Percentiles rank a stretch among this genome's conserved stretches.
phyloP scores from a whole-genome alignment of 805 yeast species.

The Starmerella potacharoeniae region DNA sequence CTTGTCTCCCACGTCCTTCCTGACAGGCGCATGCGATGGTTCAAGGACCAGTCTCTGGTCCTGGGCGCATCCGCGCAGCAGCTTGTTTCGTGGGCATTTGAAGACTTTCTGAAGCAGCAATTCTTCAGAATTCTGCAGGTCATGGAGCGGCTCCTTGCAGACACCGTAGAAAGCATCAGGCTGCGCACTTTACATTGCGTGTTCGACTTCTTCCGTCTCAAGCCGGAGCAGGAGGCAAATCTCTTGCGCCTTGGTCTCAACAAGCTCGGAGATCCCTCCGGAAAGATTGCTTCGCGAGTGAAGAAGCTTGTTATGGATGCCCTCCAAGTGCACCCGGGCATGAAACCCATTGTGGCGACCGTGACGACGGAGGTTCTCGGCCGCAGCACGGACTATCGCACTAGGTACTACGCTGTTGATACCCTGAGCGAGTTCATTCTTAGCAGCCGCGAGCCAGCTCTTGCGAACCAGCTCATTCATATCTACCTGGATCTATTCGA shows the following conservation, averaged over 20 bases:
- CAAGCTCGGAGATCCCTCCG: slow-evolving; percentile 86
- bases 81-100: slow-evolving; percentile 70
- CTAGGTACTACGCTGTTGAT: slow-evolving; percentile 76
- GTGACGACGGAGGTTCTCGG: slow-evolving; percentile 71
- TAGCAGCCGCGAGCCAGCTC: slow-evolving; percentile 59
- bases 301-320: slow-evolving; percentile 69
- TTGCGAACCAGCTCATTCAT: slow-evolving; percentile 73
- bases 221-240: slow-evolving; percentile 96
- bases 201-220: slow-evolving; percentile 65
- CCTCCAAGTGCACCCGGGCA: slow-evolving; percentile 89
- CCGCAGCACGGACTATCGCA: slow-evolving; percentile 64
- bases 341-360: slow-evolving; percentile 73
- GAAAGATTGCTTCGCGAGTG: slow-evolving; percentile 79
- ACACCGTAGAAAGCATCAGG: slow-evolving; percentile 80
- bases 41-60: slow-evolving; percentile 60
- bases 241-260: slow-evolving; percentile 79
- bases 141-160: slow-evolving; percentile 75
- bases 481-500: slow-evolving; percentile 82
- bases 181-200: slow-evolving; percentile 63
- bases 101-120: slow-evolving; percentile 70
- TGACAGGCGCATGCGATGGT: slow-evolving; percentile 66
- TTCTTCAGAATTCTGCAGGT: slow-evolving; percentile 67
- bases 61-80: slow-evolving; percentile 40
- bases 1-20: slow-evolving; percentile 71
- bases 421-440: slow-evolving; percentile 89